Conservation (phyloP, 176 grass and related monocot species). For the Chloris gayana region DNA sequence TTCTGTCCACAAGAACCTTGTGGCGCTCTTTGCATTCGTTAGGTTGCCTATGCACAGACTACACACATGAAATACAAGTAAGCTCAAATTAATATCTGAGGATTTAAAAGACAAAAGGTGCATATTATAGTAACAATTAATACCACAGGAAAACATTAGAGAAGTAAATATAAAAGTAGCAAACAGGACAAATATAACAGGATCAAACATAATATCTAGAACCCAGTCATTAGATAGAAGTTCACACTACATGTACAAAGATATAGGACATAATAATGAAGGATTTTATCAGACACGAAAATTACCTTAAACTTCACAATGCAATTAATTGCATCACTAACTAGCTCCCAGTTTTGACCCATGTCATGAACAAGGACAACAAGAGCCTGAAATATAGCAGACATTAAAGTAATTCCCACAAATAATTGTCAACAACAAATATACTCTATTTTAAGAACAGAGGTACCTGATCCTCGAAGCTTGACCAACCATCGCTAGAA, state of each 20-base stretch:
- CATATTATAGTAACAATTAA: conserved; percentile 17
- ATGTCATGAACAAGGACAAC: conserved; percentile 98
- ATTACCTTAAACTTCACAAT: conserved; percentile 85
- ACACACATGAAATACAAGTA: conserved; percentile 27
- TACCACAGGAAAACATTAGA: neutral
- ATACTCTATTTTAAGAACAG: conserved; percentile 31
- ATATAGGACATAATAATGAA: conserved; percentile 29
- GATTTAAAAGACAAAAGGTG: conserved; percentile 12
- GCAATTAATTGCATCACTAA: conserved; percentile 90
- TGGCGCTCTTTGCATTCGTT: conserved; percentile 93
- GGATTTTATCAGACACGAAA: conserved; percentile 12
- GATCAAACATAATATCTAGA: conserved; percentile 30
- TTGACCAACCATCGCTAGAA: conserved; percentile 80
- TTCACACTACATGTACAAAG: conserved; percentile 7
- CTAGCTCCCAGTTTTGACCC: conserved; percentile 97
- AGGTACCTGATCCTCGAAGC: conserved; percentile 91
- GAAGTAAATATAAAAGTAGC: neutral
- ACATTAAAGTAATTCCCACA: conserved; percentile 33
- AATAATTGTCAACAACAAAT: conserved; percentile 16
- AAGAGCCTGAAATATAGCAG: conserved; percentile 70
- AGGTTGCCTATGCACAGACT: conserved; percentile 83
- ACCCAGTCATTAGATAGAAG: neutral
- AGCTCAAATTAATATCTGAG: conserved; percentile 24
- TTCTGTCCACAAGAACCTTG: conserved; percentile 85
- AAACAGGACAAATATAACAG: conserved; percentile 1